Conservation (phyloP, 805 yeast genomes). For the Candida oleophila region DNA sequence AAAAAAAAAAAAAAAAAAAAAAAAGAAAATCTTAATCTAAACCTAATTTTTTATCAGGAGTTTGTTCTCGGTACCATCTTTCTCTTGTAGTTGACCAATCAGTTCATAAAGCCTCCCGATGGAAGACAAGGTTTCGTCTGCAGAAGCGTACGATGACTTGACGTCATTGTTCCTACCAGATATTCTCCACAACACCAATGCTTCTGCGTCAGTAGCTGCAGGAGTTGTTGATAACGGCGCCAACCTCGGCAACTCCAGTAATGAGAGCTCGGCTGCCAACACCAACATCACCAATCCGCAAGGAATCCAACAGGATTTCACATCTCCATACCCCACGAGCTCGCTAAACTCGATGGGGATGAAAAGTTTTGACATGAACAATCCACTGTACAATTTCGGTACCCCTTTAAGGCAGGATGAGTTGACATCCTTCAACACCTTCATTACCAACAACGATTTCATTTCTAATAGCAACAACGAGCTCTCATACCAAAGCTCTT, state of each 20-base stretch:
- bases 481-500: background rate
- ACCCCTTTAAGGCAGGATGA: constrained; percentile 3
- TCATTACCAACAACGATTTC: constrained; percentile 6
- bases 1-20: too few species aligned
- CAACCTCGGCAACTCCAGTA: background rate
- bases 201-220: background rate
- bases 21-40: too few species aligned
- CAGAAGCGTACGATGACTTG: constrained; percentile 36
- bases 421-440: constrained; percentile 3
- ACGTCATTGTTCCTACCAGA: constrained; percentile 43
- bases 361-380: background rate
- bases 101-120: background rate
- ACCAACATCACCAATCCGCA: background rate
- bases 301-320: background rate
- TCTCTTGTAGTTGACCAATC: background rate
- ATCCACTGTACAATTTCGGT: background rate
- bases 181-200: constrained; percentile 21
- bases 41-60: too few species aligned
- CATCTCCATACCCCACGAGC: background rate
- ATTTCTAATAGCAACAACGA: constrained; percentile 1
- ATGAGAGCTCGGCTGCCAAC: background rate
- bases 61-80: background rate
- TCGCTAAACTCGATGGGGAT: background rate
- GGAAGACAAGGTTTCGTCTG: constrained; percentile 1
- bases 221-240: background rate